A percentile compares a stretch with the other conserved stretches of the same genome.
These are phyloP conservation scores for Cyclotella cryptica DNA, from an alignment of 108 stramenopile genomes.

Conservation along the genomic window DNA sequence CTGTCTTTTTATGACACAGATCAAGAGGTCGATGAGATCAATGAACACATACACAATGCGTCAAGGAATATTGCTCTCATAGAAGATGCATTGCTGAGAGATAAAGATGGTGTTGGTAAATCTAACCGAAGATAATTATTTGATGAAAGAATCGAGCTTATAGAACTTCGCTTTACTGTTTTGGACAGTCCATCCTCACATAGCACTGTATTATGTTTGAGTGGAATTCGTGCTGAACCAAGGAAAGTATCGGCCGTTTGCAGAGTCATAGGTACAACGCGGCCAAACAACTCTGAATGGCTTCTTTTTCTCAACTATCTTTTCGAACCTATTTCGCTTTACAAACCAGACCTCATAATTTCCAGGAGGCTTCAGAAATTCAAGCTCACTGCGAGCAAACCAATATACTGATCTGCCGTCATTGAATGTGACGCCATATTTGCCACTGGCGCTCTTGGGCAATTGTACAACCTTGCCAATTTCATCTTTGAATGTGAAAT, in stretches of 20 bases:
- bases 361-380: conserved; percentile 53
- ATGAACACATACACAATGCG: conserved; percentile 33
- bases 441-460: conserved; percentile 21
- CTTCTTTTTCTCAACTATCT: conserved; percentile 71
- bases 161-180: conserved; percentile 8
- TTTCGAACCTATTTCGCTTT: conserved; percentile 60
- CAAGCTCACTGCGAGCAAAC: conserved; percentile 58
- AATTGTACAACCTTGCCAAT: conserved; percentile 55
- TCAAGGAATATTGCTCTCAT: conserved; percentile 47
- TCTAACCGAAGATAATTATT: not conserved
- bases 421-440: conserved; percentile 73
- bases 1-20: conserved; percentile 11
- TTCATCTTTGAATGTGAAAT: conserved; percentile 50
- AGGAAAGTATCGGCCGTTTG: conserved; percentile 76
- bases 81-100: conserved; percentile 40
- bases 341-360: conserved; percentile 82
- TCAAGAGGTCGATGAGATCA: conserved; percentile 19
- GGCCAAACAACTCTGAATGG: conserved; percentile 70
- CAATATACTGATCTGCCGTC: conserved; percentile 67
- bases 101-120: conserved; percentile 18
- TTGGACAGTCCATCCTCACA: conserved; percentile 41
- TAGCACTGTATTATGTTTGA: conserved; percentile 38
- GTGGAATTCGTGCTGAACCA: conserved; percentile 10
- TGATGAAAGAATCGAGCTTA: not conserved
- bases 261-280: conserved; percentile 76